A percentile compares a stretch with the other conserved stretches of the same genome.
phyloP scores from a whole-genome alignment of 1,284 basidiomycete species.

The Rhodofomes roseus region DNA sequence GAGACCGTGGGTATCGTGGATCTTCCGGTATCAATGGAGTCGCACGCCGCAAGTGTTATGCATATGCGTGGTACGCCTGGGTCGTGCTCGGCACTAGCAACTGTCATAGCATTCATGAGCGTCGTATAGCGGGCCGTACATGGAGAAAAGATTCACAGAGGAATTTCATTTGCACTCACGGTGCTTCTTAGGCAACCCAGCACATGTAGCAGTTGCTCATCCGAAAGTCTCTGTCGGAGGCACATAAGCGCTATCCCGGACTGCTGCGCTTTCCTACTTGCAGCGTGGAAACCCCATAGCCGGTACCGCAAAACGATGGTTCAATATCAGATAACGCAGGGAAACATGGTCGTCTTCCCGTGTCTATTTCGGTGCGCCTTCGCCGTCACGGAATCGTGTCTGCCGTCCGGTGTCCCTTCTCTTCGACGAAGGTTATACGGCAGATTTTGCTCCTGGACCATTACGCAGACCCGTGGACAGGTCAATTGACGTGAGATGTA shows the following conservation, averaged over 20 bases:
- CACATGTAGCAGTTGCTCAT: neutral
- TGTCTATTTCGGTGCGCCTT: neutral
- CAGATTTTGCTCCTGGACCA: too few relatives aligned
- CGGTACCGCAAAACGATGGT: neutral
- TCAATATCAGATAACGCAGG: neutral
- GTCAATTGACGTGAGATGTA: too few relatives aligned
- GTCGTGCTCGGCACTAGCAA: neutral
- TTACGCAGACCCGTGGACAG: too few relatives aligned
- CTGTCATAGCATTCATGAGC: neutral
- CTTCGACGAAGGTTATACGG: too few relatives aligned
- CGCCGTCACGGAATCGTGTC: neutral
- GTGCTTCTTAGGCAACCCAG: neutral
- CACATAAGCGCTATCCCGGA: neutral
- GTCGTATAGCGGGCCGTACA: neutral
- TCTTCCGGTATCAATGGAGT: neutral
- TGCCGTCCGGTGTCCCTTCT: too few relatives aligned
- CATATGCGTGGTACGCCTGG: neutral
- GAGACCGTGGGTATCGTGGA: neutral
- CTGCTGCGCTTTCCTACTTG: neutral
- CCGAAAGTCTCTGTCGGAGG: neutral
- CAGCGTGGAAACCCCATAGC: neutral
- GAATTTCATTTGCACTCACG: neutral
- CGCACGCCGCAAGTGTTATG: neutral
- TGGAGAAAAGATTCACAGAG: neutral
- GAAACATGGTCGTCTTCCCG: neutral